Percentiles rank a stretch among this genome's conserved stretches.
Evolutionary conservation across 208 protist genomes (phyloP).

Genomic region (Leishmania major): DNA sequence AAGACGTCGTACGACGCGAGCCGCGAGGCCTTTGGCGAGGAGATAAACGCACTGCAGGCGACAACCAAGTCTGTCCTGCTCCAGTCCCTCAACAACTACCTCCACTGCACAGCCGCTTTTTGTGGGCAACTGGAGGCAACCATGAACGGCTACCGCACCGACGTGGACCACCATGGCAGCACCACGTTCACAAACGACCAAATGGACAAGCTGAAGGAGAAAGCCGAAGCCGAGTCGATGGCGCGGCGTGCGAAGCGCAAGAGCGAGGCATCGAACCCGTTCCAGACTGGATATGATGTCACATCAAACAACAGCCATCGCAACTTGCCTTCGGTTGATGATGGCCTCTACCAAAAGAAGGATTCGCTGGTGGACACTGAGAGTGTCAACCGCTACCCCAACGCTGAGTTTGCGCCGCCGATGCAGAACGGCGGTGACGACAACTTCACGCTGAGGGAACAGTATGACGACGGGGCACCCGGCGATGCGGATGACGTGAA

Average conservation of each 20-base stretch:
- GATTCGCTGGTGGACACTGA: neutral
- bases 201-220: constrained; percentile 39
- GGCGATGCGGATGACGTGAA: neutral
- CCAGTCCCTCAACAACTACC: constrained; percentile 57
- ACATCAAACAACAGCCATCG: neutral
- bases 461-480: neutral
- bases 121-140: constrained; percentile 52
- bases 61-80: constrained; percentile 27
- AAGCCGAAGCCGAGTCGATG: constrained; percentile 30
- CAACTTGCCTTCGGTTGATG: constrained; percentile 9
- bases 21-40: constrained; percentile 33
- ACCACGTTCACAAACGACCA: constrained; percentile 11
- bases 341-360: constrained; percentile 21
- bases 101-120: constrained; percentile 46
- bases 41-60: constrained; percentile 36
- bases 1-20: constrained; percentile 40
- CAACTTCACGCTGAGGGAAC: neutral
- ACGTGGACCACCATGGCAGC: constrained; percentile 16
- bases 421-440: neutral
- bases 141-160: constrained; percentile 54
- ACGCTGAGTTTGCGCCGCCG: neutral
- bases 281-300: neutral
- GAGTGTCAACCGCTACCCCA: neutral
- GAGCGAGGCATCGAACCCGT: neutral
- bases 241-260: constrained; percentile 19